These are phyloP conservation scores for Cavenderia fasciculata DNA, from an alignment of 78 protist species.

Conservation along the genomic window DNA sequence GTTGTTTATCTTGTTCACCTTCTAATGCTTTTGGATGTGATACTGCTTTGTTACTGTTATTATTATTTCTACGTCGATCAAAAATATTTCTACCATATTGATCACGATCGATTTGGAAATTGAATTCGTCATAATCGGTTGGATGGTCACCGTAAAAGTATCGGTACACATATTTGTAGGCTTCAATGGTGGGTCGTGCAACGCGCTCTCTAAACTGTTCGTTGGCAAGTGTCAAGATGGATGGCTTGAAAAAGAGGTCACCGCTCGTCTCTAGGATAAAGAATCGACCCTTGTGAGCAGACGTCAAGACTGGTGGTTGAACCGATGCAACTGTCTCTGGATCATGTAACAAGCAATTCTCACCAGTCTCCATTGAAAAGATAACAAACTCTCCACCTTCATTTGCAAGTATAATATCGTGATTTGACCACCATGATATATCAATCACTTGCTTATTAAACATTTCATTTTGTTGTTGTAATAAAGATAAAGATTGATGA, in stretches of 20 bases:
- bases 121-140: constrained; percentile 59
- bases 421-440: constrained; percentile 71
- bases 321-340: constrained; percentile 52
- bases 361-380: constrained; percentile 27
- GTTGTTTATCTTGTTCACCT: not conserved
- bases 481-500: not conserved
- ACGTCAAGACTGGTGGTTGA: constrained; percentile 40
- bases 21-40: not conserved
- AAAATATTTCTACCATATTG: no score
- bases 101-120: constrained; percentile 11
- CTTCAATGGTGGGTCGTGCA: not conserved
- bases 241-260: not conserved
- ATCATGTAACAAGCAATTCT: constrained; percentile 58
- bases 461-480: not conserved
- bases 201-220: not conserved
- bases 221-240: not conserved
- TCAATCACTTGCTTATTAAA: constrained; percentile 1
- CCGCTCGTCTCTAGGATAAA: constrained; percentile 53
- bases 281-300: constrained; percentile 42
- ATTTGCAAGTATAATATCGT: constrained; percentile 41
- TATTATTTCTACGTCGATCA: no score
- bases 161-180: constrained; percentile 17
- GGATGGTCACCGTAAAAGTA: constrained; percentile 67
- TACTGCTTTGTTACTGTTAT: not conserved
- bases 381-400: constrained; percentile 45